phyloP scores from a whole-genome alignment of 2,329 filamentous ascomycete species.

The Juglanconis sp. region DNA sequence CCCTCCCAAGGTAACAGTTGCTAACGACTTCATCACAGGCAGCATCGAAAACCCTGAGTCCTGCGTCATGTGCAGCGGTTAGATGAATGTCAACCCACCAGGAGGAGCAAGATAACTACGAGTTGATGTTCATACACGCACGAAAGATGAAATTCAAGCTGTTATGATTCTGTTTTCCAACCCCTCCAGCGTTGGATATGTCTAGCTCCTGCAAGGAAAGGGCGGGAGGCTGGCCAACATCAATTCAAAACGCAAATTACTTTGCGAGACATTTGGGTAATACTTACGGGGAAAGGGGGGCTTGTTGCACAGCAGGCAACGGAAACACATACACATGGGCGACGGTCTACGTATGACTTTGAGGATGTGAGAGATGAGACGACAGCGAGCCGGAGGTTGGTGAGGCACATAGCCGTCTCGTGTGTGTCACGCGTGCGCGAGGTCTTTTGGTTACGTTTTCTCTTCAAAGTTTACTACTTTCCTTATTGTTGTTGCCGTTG shows the following conservation, averaged over 20 bases:
- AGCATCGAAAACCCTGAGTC: conserved; percentile 96
- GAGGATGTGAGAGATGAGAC: conserved; percentile 6
- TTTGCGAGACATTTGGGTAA: conserved; percentile 14
- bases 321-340: conserved; percentile 3
- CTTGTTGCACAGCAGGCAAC: conserved; percentile 10
- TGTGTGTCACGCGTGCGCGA: neutral
- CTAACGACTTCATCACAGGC: conserved; percentile 47
- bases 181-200: neutral
- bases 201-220: conserved; percentile 1
- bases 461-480: neutral
- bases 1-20: neutral
- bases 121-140: conserved; percentile 11
- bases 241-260: neutral
- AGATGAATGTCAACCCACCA: conserved; percentile 27
- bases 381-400: conserved; percentile 4
- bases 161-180: conserved; percentile 4
- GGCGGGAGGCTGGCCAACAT: conserved; percentile 5
- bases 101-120: conserved; percentile 3
- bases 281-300: neutral
- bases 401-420: conserved; percentile 11
- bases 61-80: conserved; percentile 97
- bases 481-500: neutral
- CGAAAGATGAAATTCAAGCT: conserved; percentile 3
- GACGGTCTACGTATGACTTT: conserved; percentile 4
- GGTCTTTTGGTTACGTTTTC: neutral